These are phyloP conservation scores for Colletotrichum eleusines DNA, from an alignment of 2,329 filamentous ascomycete species.

Conservation along the genomic window DNA sequence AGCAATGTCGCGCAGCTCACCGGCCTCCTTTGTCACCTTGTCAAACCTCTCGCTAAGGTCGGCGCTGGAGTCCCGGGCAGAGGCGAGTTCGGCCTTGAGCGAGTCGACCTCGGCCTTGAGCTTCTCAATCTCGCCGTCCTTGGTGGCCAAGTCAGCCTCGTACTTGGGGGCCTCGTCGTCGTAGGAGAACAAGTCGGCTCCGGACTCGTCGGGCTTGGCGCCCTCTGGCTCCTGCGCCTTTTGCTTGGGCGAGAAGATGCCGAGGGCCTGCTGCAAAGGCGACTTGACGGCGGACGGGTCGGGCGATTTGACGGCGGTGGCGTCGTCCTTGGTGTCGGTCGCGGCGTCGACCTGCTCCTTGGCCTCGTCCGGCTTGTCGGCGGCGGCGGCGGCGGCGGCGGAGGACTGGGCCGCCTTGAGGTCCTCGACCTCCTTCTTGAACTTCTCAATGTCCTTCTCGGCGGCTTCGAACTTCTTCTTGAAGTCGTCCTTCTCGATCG, in stretches of 20 bases:
- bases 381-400: slow-evolving; percentile 45
- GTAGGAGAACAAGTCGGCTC: slow-evolving; percentile 90
- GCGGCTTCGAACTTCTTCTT: slow-evolving; percentile 82
- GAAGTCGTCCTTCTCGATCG: slow-evolving; percentile 81
- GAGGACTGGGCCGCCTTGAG: slow-evolving; percentile 52
- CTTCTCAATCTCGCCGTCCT: slow-evolving; percentile 76
- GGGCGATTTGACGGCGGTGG: slow-evolving; percentile 36
- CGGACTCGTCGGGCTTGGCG: slow-evolving; percentile 50
- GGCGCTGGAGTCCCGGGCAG: slow-evolving; percentile 77
- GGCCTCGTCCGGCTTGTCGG: slow-evolving; percentile 47
- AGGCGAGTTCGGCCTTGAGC: slow-evolving; percentile 77
- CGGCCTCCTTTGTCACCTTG: slow-evolving; percentile 73
- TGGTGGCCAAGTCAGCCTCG: slow-evolving; percentile 49
- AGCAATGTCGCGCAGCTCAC: slow-evolving; percentile 56
- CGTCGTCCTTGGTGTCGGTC: slow-evolving; percentile 47
- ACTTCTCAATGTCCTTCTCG: slow-evolving; percentile 71
- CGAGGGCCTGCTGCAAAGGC: slow-evolving; percentile 60
- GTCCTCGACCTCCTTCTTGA: slow-evolving; percentile 69
- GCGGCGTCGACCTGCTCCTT: slow-evolving; percentile 35
- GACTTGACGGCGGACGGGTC: slow-evolving; percentile 56
- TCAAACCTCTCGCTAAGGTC: slow-evolving; percentile 77
- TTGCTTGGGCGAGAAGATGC: slow-evolving; percentile 63
- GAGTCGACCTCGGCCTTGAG: slow-evolving; percentile 77
- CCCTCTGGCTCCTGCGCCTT: slow-evolving; percentile 52
- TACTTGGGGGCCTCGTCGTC: slow-evolving; percentile 87